A percentile compares a stretch with the other conserved stretches of the same genome.
phyloP scores from a whole-genome alignment of 2,329 filamentous ascomycete species.

The Fusarium sublunatum region DNA sequence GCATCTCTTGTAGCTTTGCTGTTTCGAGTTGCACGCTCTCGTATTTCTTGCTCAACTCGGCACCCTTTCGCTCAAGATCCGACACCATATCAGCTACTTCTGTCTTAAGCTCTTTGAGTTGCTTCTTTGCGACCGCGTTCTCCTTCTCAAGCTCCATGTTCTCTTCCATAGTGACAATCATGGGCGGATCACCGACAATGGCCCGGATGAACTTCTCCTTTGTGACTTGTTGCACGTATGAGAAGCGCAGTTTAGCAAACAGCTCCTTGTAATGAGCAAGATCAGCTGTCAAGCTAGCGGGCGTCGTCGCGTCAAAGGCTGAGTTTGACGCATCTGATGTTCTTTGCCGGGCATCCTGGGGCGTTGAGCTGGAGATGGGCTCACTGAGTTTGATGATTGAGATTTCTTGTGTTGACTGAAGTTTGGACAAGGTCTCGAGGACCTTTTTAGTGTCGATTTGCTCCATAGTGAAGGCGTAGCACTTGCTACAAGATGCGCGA shows the following conservation, averaged over 20 bases:
- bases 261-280: conserved; percentile 92
- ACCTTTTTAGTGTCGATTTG: conserved; percentile 53
- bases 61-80: conserved; percentile 74
- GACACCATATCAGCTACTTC: conserved; percentile 79
- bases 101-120: conserved; percentile 81
- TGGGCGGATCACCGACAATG: conserved; percentile 89
- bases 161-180: conserved; percentile 84
- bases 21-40: conserved; percentile 63
- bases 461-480: conserved; percentile 42
- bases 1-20: conserved; percentile 62
- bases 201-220: conserved; percentile 97
- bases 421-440: conserved; percentile 61
- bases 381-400: conserved; percentile 83
- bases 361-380: conserved; percentile 69
- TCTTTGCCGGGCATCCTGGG: conserved; percentile 59
- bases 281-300: conserved; percentile 83
- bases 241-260: conserved; percentile 95
- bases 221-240: conserved; percentile 97
- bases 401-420: conserved; percentile 70
- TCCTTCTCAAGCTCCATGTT: conserved; percentile 79
- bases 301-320: conserved; percentile 74
- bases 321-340: conserved; percentile 78
- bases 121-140: conserved; percentile 77
- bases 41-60: conserved; percentile 67
- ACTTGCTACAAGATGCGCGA: neutral